Base-by-base conservation (phyloP, 805 yeast genomes). In the Yarrowia sp. region DNA sequence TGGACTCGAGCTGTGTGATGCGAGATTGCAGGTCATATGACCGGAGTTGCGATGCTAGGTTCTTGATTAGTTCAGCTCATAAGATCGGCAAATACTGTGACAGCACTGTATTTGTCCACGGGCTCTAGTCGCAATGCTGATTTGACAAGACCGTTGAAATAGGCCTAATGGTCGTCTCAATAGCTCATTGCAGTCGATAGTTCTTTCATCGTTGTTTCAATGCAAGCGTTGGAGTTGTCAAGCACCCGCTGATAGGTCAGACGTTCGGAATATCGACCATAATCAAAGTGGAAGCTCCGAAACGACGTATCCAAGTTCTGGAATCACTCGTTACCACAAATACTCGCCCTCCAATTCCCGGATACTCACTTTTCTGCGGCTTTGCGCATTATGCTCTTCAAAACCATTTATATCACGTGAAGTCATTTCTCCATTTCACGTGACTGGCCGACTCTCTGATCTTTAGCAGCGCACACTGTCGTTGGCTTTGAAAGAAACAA, bases 351-450 rank as follows among this genome's bases (percentile, higher is more conserved):
- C 13, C 30, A 34, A n/a, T 10, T 12, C 19, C 19, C 17, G 5
- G 19, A 20, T 52, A 52, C 58, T 52, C 58, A 52, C 58, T 43
- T 58, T 55, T 55, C 63, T 55, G 63, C 63, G 63, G 38, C 63
- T 55, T 15, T 55, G 63, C 47, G 63, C 47, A 55, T 24, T 42
- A 39, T 55, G 63, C 47, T 55, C 63, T 42, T 55, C 63, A 40
- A 40, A 55, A 40, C 63, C 63, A 55, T 40, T 40, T 55, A 55
- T 40, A 55, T 36, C 63, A 55, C 63, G 63, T 55, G 63, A 55
- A 40, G 63, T 40, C 63, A 55, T 55, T 55, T 55, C 63, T 55
- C 63, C 63, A 55, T 55, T 55, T 55, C 63, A 55, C 47, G 63
- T 55, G 63, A 55, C 47, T 55, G 47, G 63, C 63, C 40, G 47